Evolutionary conservation across 129 eudicot genomes (phyloP).

Genomic region (Tanacetum coccineum): DNA sequence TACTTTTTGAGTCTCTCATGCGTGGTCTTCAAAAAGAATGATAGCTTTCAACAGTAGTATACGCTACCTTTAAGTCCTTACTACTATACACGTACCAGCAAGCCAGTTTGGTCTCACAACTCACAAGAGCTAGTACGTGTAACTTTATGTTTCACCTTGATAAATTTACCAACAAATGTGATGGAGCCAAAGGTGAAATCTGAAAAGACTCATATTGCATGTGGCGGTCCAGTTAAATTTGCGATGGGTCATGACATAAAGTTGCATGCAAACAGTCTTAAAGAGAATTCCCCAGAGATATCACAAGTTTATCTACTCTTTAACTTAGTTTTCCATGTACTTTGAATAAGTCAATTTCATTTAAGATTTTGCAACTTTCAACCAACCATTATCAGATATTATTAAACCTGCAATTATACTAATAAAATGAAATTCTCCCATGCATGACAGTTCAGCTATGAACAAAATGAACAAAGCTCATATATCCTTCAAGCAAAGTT

Average conservation of each 20-base stretch:
- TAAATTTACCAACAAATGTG: slow-evolving; percentile 14
- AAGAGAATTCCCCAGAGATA: slow-evolving; percentile 19
- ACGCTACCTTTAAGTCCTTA: not conserved
- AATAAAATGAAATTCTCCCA: not conserved
- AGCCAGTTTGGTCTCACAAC: not conserved
- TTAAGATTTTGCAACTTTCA: not conserved
- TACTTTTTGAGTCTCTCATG: too few relatives aligned
- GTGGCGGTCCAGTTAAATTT: slow-evolving; percentile 15
- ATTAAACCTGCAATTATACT: not conserved
- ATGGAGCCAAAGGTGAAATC: slow-evolving; percentile 18
- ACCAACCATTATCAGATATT: not conserved
- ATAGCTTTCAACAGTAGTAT: too few relatives aligned
- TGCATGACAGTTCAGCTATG: too few relatives aligned
- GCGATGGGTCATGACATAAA: slow-evolving; percentile 11
- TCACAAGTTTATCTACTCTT: slow-evolving; percentile 4
- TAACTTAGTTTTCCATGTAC: not conserved
- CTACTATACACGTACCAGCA: not conserved
- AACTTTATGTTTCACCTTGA: slow-evolving; percentile 14
- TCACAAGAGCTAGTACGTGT: slow-evolving; percentile 3
- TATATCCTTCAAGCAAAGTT: too few relatives aligned
- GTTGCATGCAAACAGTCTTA: not conserved
- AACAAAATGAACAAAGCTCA: too few relatives aligned
- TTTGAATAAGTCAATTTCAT: not conserved
- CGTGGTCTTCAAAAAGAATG: too few relatives aligned
- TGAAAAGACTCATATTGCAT: slow-evolving; percentile 8